phyloP scores from a whole-genome alignment of 2,329 filamentous ascomycete genomes.

The Scorias spongiosa region DNA sequence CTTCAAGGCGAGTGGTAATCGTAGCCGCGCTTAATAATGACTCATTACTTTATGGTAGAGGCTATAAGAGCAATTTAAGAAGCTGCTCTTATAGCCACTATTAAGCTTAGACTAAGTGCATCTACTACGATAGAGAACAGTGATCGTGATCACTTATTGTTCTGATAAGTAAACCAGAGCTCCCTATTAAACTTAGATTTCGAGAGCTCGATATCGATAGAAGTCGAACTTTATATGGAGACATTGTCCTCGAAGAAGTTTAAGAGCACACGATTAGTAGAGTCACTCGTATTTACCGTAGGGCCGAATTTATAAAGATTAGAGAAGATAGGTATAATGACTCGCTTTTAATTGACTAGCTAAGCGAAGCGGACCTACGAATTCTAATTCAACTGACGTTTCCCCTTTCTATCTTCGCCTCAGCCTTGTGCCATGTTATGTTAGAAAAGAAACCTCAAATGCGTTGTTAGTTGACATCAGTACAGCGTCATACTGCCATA shows the following conservation, averaged over 20 bases:
- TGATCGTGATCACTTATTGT: constrained; percentile 13
- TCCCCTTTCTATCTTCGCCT: constrained; percentile 18
- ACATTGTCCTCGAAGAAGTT: constrained; percentile 10
- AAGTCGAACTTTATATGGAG: constrained; percentile 3
- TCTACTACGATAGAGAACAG: background rate
- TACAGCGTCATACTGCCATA: background rate
- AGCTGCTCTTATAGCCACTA: constrained; percentile 5
- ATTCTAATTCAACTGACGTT: constrained; percentile 10
- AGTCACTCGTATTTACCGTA: constrained; percentile 14
- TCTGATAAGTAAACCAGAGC: constrained; percentile 13
- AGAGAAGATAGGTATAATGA: constrained; percentile 1
- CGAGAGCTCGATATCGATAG: constrained; percentile 5
- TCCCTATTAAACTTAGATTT: constrained; percentile 10
- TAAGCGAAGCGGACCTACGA: constrained; percentile 6
- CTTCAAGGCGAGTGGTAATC: background rate
- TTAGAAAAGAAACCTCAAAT: constrained; percentile 6
- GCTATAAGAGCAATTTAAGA: constrained; percentile 4
- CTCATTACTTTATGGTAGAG: background rate
- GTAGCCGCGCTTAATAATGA: constrained; percentile 1
- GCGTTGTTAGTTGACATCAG: background rate
- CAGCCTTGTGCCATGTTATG: constrained; percentile 16
- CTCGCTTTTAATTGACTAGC: constrained; percentile 10
- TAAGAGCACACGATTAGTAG: constrained; percentile 10
- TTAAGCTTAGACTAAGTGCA: background rate
- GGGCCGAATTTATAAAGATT: constrained; percentile 6